These are phyloP conservation scores for Albatrellus ellisii DNA, from an alignment of 768 basidiomycete genomes.

Conservation along the genomic window DNA sequence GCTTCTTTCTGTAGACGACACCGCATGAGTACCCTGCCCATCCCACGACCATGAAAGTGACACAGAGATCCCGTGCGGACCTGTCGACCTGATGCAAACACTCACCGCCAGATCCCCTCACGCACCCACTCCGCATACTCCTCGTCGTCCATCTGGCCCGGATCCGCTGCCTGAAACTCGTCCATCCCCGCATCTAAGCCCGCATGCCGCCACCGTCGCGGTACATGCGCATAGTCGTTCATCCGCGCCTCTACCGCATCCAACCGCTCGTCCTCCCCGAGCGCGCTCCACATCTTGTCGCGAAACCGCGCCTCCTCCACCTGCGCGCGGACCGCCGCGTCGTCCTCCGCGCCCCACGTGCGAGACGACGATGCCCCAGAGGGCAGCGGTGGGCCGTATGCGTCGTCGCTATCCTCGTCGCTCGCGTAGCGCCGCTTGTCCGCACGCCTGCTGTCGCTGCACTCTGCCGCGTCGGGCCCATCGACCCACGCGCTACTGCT, in stretches of 20 bases:
- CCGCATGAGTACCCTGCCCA: constrained; percentile 4
- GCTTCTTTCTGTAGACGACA: constrained; percentile 37
- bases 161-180: too few species aligned
- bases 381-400: constrained; percentile 19
- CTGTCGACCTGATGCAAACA: constrained; percentile 4
- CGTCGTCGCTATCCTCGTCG: constrained; percentile 15
- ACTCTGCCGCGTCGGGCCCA: too few species aligned
- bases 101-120: constrained; percentile 73
- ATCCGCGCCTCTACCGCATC: constrained; percentile 49
- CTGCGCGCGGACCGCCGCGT: constrained; percentile 8
- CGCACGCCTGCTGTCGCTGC: constrained; percentile 14
- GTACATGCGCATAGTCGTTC: constrained; percentile 61
- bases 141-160: constrained; percentile 61
- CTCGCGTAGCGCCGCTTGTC: constrained; percentile 9
- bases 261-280: constrained; percentile 60
- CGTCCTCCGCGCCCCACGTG: background rate
- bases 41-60: too few species aligned
- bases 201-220: constrained; percentile 46
- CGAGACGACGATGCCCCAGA: constrained; percentile 13
- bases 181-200: constrained; percentile 20
- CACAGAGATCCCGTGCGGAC: constrained; percentile 4
- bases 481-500: background rate
- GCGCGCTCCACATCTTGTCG: constrained; percentile 60
- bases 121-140: constrained; percentile 84
- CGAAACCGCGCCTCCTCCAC: constrained; percentile 54